Percentiles rank a stretch among this genome's conserved stretches.
Evolutionary conservation across 345 rosid genomes (phyloP).

Genomic region (Populus deltoides): DNA sequence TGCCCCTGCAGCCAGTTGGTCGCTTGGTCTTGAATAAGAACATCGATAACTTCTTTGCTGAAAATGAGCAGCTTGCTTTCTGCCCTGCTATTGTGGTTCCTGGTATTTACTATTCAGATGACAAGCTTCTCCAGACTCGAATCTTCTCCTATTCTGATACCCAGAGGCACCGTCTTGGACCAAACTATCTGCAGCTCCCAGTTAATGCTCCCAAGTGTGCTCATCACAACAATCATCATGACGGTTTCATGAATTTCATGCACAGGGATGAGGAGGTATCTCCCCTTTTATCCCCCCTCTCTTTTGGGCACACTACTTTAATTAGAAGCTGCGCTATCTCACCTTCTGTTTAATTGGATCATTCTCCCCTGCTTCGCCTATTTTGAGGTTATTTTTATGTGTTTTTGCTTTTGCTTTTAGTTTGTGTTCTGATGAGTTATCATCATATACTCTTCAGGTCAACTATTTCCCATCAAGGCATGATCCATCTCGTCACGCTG

Average conservation of each 20-base stretch:
- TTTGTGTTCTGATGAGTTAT: constrained; percentile 5
- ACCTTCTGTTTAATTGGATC: background rate
- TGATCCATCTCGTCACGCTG: constrained; percentile 77
- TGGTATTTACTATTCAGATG: constrained; percentile 82
- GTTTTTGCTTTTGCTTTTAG: background rate
- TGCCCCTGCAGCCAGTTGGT: constrained; percentile 97
- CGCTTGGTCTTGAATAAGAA: constrained; percentile 94
- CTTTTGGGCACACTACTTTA: background rate
- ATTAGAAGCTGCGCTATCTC: background rate
- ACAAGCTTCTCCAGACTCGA: constrained; percentile 82
- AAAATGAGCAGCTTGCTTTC: constrained; percentile 93
- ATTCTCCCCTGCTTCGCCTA: background rate
- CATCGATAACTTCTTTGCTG: constrained; percentile 91
- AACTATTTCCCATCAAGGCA: constrained; percentile 92
- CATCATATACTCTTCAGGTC: constrained; percentile 43
- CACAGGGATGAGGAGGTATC: constrained; percentile 89
- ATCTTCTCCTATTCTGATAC: constrained; percentile 89
- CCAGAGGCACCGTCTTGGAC: constrained; percentile 98
- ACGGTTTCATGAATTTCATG: constrained; percentile 89
- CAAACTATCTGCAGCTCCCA: constrained; percentile 92
- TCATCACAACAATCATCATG: constrained; percentile 95
- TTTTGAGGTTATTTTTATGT: background rate
- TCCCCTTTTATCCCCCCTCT: background rate
- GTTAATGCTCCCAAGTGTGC: constrained; percentile 91
- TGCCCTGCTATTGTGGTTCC: constrained; percentile 94